Percentiles rank a stretch among this genome's conserved stretches.
phyloP scores from a whole-genome alignment of 768 basidiomycete species.

The Phaeotremella skinneri region DNA sequence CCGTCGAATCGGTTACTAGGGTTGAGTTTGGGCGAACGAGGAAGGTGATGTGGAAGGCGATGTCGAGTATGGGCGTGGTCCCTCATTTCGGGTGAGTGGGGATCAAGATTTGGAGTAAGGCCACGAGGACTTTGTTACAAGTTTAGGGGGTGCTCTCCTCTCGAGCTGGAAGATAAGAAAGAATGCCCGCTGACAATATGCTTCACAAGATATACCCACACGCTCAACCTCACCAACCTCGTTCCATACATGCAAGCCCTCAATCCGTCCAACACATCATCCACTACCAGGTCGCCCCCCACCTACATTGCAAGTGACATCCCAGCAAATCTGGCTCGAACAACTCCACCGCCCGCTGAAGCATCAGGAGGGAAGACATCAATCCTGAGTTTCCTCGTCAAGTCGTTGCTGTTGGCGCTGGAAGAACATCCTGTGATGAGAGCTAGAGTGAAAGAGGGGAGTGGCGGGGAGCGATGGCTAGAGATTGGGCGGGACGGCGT shows the following conservation, averaged over 20 bases:
- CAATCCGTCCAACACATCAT: constrained; percentile 10
- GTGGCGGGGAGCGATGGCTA: constrained; percentile 20
- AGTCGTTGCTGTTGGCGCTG: constrained; percentile 36
- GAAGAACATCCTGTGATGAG: constrained; percentile 47
- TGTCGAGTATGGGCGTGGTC: constrained; percentile 32
- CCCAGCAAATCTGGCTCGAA: constrained; percentile 21
- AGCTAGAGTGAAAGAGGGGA: constrained; percentile 26
- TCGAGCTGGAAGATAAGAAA: too few species aligned
- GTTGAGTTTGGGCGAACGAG: constrained; percentile 45
- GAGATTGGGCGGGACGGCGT: constrained; percentile 34
- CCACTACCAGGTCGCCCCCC: neutral
- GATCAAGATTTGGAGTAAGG: too few species aligned
- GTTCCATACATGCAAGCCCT: constrained; percentile 36
- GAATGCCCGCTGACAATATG: constrained; percentile 1
- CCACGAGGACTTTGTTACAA: too few species aligned
- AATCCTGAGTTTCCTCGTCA: constrained; percentile 39
- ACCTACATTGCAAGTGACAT: constrained; percentile 38
- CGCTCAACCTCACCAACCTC: constrained; percentile 39
- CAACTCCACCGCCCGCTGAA: neutral
- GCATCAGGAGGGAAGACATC: constrained; percentile 24
- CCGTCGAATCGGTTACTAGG: constrained; percentile 16
- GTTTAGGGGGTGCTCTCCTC: too few species aligned
- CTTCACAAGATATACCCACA: constrained; percentile 40
- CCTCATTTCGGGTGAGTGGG: constrained; percentile 48
- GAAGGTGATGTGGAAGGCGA: constrained; percentile 43